phyloP scores from a whole-genome alignment of 176 grass and related monocot genomes.

The Zoysia pacifica region DNA sequence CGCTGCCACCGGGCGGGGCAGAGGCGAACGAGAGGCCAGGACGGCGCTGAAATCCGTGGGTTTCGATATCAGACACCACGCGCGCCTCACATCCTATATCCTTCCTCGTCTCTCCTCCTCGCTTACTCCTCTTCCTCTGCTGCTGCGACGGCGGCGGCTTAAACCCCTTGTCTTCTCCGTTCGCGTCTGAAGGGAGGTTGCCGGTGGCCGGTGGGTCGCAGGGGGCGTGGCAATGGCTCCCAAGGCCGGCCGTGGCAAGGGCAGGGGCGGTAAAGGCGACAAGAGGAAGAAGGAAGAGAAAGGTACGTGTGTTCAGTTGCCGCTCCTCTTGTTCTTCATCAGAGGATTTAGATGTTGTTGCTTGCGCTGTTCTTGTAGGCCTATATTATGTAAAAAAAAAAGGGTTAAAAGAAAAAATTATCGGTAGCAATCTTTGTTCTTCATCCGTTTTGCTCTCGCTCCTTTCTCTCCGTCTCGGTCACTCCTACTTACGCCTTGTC shows the following conservation, averaged over 20 bases:
- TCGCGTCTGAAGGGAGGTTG: not conserved
- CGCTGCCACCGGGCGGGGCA: not conserved
- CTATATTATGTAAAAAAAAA: too few species aligned
- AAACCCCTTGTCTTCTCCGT: conserved; percentile 19
- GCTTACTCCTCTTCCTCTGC: not conserved
- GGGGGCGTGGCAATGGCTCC: conserved; percentile 63
- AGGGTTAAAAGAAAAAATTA: too few species aligned
- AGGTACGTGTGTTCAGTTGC: conserved; percentile 38
- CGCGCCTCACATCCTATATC: conserved; percentile 69
- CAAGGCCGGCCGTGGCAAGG: conserved; percentile 81
- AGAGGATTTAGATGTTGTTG: not conserved
- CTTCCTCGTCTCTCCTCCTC: conserved; percentile 1
- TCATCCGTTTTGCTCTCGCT: not conserved
- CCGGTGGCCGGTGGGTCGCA: not conserved
- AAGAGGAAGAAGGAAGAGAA: conserved; percentile 98
- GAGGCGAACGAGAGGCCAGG: conserved; percentile 55
- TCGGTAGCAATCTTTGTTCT: not conserved
- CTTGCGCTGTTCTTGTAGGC: not conserved
- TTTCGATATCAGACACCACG: conserved; percentile 28
- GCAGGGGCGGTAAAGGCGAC: conserved; percentile 69
- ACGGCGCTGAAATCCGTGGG: conserved; percentile 47
- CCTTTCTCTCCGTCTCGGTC: not conserved
- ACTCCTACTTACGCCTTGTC: not conserved
- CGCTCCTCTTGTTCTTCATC: not conserved
- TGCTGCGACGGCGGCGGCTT: not conserved